A percentile compares a stretch with the other conserved stretches of the same genome.
Evolutionary conservation across 495 filamentous ascomycete genomes (phyloP).

Genomic region (Neurospora sp.): DNA sequence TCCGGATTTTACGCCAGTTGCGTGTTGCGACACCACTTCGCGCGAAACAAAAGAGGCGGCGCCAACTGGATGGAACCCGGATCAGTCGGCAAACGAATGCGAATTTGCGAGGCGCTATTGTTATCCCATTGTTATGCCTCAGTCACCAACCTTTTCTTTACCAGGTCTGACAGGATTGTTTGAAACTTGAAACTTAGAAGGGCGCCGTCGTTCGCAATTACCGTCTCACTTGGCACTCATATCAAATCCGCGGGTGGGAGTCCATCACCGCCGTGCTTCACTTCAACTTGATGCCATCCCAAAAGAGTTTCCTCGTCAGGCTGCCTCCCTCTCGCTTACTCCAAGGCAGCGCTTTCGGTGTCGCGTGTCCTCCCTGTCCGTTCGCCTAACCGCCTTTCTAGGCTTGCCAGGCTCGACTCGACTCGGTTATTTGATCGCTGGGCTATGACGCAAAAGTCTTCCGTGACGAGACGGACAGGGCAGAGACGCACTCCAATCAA

Average conservation of each 20-base stretch:
- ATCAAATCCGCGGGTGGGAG: not conserved
- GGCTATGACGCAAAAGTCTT: not conserved
- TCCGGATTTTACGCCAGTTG: not conserved
- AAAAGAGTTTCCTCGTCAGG: not conserved
- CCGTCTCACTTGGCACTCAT: not conserved
- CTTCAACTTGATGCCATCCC: not conserved
- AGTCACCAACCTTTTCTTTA: not conserved
- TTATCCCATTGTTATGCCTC: not conserved
- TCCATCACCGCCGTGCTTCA: not conserved
- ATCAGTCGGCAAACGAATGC: not conserved
- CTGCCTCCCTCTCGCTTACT: not conserved
- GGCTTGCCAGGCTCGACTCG: not conserved
- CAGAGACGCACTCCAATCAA: not conserved
- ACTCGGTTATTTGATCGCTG: not conserved
- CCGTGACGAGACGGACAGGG: not conserved
- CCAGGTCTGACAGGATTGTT: not conserved
- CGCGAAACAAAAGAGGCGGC: not conserved
- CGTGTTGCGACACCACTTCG: not conserved
- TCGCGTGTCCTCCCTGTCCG: not conserved
- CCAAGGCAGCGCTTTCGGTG: not conserved
- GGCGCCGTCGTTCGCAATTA: not conserved
- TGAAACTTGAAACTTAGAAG: not conserved
- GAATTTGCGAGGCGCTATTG: not conserved
- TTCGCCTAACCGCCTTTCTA: not conserved
- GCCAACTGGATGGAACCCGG: not conserved